Base-by-base conservation (phyloP, 352 stramenopile genomes). In the Pythium pyrilobum region DNA sequence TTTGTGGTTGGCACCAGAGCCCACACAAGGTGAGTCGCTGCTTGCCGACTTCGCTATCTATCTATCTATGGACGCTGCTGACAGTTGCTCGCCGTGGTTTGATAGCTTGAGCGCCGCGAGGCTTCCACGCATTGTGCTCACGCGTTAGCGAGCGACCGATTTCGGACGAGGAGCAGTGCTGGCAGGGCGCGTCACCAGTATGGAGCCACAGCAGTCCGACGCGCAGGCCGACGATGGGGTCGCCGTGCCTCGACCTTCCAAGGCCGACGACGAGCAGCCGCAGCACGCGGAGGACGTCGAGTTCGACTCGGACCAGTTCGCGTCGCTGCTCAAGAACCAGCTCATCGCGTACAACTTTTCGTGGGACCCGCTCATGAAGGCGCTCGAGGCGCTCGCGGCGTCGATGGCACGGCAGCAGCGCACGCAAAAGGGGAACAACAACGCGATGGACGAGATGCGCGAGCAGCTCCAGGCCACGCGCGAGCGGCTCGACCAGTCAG, bases 341-440 rank as follows among this genome's bases (percentile, higher is more conserved):
- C 50, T 93, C 8, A 82, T 91, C 28, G 61, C 77, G 45, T 89
- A 87, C 63, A 86, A 58, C 21, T 56, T 87, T 23, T 84, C 82
- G 43, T 87, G 81, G 77, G 77, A 87, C 29, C 82, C 82, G 25
- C 52, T 93, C 13, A 66, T 83, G 41, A 81, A 85, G 45, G 75
- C 75, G 11, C 64, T 93, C 1, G 66, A 83, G 53, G 59, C 74
- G 37, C 59, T 93, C 15, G 77, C 74, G 4, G 43, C 49, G 7
- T 81, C 77, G 11, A 73, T 88, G 50, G 64, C 66, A 7, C 74
- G 67, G 18, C 79, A 90, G 36, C 73, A 89, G 36, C 63, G 59
- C 20, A 56, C 46, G 13, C 72, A 83, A 42, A 59, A 68, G 44
- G 65, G 15, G 56, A 88, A 64, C 63, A 78, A 71, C 43, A 34